phyloP scores from a whole-genome alignment of 192 early-diverging fungal genomes.

The Backusella tuberculispora region DNA sequence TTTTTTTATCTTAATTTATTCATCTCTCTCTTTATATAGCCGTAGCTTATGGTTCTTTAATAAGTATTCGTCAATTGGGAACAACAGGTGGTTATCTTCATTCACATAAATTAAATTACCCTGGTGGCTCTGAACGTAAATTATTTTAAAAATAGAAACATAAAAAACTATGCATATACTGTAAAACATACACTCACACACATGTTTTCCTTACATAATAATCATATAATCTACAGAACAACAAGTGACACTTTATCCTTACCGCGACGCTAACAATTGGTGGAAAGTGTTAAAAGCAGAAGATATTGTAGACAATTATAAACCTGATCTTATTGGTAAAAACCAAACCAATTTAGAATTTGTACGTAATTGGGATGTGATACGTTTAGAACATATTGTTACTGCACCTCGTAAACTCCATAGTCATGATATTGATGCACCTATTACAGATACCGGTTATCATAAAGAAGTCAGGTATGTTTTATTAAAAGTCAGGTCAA shows the following conservation, averaged over 20 bases:
- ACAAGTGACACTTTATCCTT: slow-evolving; percentile 76
- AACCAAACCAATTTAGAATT: slow-evolving; percentile 45
- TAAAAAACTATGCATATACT: slow-evolving; percentile 32
- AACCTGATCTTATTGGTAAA: slow-evolving; percentile 18
- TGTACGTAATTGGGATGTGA: slow-evolving; percentile 71
- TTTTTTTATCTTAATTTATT: not conserved
- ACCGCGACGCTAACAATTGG: slow-evolving; percentile 83
- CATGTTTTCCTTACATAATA: not conserved
- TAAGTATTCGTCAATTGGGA: slow-evolving; percentile 69
- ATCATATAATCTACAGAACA: slow-evolving; percentile 61
- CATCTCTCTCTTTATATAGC: slow-evolving; percentile 40
- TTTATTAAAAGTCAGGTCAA: not conserved
- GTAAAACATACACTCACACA: slow-evolving; percentile 26
- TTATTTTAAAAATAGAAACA: not conserved
- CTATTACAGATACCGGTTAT: slow-evolving; percentile 70
- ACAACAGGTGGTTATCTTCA: slow-evolving; percentile 82
- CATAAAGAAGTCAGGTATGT: slow-evolving; percentile 70
- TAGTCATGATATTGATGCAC: slow-evolving; percentile 71
- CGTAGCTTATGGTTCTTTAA: slow-evolving; percentile 62
- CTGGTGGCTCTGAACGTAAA: slow-evolving; percentile 70
- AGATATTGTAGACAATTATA: slow-evolving; percentile 14
- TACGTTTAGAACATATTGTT: slow-evolving; percentile 72
- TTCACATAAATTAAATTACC: slow-evolving; percentile 68
- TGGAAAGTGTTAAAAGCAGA: slow-evolving; percentile 63
- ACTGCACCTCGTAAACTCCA: slow-evolving; percentile 69